Evolutionary conservation across 2,329 filamentous ascomycete species (phyloP).

Genomic region (Tolypocladium paradoxum): DNA sequence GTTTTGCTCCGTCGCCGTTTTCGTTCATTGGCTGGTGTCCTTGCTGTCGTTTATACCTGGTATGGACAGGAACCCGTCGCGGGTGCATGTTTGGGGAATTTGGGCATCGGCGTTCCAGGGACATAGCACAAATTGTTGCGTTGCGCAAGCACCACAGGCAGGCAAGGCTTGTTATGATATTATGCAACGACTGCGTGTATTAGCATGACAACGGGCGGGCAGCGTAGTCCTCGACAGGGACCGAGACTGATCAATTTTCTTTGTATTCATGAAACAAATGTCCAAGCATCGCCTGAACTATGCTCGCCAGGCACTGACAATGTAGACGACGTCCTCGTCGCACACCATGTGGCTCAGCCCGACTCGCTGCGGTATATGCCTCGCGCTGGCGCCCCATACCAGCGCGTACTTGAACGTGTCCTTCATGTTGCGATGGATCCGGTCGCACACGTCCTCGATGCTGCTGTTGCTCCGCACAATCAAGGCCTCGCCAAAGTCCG

Average conservation of each 20-base stretch:
- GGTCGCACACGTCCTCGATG: constrained; percentile 95
- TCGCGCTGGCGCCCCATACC: constrained; percentile 93
- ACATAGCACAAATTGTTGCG: background rate
- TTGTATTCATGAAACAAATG: background rate
- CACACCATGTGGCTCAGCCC: constrained; percentile 72
- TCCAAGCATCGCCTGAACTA: constrained; percentile 19
- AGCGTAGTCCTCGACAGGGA: background rate
- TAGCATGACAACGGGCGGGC: background rate
- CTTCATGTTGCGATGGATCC: constrained; percentile 87
- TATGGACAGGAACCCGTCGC: background rate
- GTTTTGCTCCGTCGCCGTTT: background rate
- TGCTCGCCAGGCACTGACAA: constrained; percentile 54
- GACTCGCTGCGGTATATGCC: constrained; percentile 88
- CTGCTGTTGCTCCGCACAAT: constrained; percentile 83
- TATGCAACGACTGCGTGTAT: constrained; percentile 12
- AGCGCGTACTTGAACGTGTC: constrained; percentile 98
- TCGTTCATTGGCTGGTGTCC: constrained; percentile 5
- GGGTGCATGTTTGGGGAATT: constrained; percentile 1
- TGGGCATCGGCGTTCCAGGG: constrained; percentile 3
- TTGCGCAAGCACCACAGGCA: background rate
- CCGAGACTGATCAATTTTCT: constrained; percentile 1
- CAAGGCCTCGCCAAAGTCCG: constrained; percentile 80
- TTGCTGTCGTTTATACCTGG: constrained; percentile 4
- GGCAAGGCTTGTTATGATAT: constrained; percentile 17
- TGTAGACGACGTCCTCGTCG: constrained; percentile 59